Conservation (phyloP, 495 filamentous ascomycete genomes). For the Corynascus novoguineensis region DNA sequence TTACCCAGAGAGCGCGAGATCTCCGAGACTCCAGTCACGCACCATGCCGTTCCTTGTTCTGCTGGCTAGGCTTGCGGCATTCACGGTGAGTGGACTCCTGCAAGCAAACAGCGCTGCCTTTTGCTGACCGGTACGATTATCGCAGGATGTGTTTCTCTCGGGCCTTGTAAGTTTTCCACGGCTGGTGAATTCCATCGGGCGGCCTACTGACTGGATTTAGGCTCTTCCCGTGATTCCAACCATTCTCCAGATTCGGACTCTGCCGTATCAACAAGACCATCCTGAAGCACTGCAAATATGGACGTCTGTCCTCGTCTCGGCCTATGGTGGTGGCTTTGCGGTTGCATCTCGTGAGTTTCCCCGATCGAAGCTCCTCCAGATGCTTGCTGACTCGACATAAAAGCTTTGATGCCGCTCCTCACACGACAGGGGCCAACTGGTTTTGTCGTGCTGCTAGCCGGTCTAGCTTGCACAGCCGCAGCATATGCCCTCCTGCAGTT, state of each 20-base stretch:
- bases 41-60: slow-evolving; percentile 8
- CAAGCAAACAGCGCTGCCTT: background rate
- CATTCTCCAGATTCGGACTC: slow-evolving; percentile 16
- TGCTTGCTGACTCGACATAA: background rate
- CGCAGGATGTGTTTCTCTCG: slow-evolving; percentile 13
- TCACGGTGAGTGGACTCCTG: slow-evolving; percentile 2
- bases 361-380: background rate
- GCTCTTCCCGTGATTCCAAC: slow-evolving; percentile 26
- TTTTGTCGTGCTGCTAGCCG: slow-evolving; percentile 17
- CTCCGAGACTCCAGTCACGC: background rate
- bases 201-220: slow-evolving; percentile 2
- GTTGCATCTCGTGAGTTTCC: slow-evolving; percentile 26
- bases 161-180: slow-evolving; percentile 1
- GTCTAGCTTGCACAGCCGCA: slow-evolving; percentile 18
- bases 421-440: slow-evolving; percentile 7
- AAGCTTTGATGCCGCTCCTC: slow-evolving; percentile 26
- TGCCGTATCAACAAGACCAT: slow-evolving; percentile 23
- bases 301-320: slow-evolving; percentile 25
- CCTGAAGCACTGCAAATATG: slow-evolving; percentile 31
- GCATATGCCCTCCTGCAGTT: slow-evolving; percentile 25
- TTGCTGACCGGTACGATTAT: background rate
- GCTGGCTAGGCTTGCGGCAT: slow-evolving; percentile 13
- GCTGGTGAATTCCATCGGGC: background rate
- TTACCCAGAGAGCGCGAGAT: background rate
- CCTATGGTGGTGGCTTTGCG: slow-evolving; percentile 27